A percentile compares a stretch with the other conserved stretches of the same genome.
Evolutionary conservation across 1,284 basidiomycete species (phyloP).

Genomic region (Puccinia novopanici): DNA sequence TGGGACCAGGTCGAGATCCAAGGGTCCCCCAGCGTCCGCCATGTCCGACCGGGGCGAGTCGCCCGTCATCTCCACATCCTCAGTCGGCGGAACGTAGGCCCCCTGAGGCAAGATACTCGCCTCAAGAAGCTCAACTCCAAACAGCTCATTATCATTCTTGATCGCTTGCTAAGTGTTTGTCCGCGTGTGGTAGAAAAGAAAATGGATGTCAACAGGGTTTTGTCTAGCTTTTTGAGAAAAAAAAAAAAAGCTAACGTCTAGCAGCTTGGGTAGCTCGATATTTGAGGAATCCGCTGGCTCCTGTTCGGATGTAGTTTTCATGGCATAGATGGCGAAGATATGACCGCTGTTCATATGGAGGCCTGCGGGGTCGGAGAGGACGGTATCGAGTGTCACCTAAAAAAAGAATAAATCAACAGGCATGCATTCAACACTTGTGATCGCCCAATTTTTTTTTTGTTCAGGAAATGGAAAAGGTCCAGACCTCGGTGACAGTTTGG

Average conservation of each 20-base stretch:
- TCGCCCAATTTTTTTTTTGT: not conserved
- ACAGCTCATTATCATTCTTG: conserved; percentile 42
- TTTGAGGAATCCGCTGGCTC: not conserved
- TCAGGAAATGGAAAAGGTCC: not conserved
- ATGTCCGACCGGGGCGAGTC: conserved; percentile 50
- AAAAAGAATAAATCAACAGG: not conserved
- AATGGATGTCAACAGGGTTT: not conserved
- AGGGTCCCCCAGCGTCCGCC: conserved; percentile 24
- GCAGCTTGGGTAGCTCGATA: conserved; percentile 4
- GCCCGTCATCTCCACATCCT: conserved; percentile 35
- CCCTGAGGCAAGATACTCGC: not conserved
- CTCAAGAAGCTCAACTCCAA: conserved; percentile 18
- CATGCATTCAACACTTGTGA: not conserved
- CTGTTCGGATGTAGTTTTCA: conserved; percentile 13
- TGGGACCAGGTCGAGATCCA: conserved; percentile 14
- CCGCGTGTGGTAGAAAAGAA: not conserved
- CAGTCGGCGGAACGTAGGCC: not conserved
- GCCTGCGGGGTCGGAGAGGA: conserved; percentile 48
- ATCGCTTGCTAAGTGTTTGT: conserved; percentile 24
- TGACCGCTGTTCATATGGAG: conserved; percentile 49
- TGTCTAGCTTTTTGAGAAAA: not conserved
- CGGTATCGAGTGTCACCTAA: conserved; percentile 43
- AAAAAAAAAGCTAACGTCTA: conserved; percentile 27
- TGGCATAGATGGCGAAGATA: conserved; percentile 47
- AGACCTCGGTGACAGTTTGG: conserved; percentile 30